phyloP scores from a whole-genome alignment of 441 rosid genomes.

The Adansonia rubrostipa region DNA sequence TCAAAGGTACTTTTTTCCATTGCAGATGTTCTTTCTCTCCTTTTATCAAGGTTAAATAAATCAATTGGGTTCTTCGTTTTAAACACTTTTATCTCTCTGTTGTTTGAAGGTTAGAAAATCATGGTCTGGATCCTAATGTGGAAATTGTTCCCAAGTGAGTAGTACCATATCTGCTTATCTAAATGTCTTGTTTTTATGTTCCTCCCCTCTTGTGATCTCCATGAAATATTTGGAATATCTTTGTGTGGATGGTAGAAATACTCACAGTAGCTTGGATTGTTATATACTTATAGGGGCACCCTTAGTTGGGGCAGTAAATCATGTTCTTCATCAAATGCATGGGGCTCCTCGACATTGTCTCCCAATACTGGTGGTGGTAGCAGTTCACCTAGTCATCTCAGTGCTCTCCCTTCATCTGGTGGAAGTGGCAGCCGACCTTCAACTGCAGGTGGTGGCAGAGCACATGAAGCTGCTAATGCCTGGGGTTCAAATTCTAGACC shows the following conservation, averaged over 20 bases:
- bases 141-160: conserved; percentile 99
- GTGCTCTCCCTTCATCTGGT: conserved; percentile 95
- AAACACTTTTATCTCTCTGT: conserved; percentile 31
- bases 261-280: conserved; percentile 11
- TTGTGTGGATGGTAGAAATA: conserved; percentile 7
- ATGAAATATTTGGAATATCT: conserved; percentile 7
- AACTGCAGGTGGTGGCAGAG: conserved; percentile 86
- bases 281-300: conserved; percentile 68
- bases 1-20: conserved; percentile 67
- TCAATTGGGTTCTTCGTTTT: conserved; percentile 17
- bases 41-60: conserved; percentile 1
- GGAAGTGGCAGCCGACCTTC: conserved; percentile 95
- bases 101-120: conserved; percentile 89
- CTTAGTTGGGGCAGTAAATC: conserved; percentile 94
- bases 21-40: background rate
- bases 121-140: conserved; percentile 92
- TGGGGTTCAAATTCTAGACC: conserved; percentile 93
- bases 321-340: conserved; percentile 78
- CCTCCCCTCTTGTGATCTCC: background rate
- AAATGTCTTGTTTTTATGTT: conserved; percentile 22
- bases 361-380: conserved; percentile 75
- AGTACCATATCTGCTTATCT: background rate
- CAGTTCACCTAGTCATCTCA: conserved; percentile 80
- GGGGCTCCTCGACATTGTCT: conserved; percentile 80
- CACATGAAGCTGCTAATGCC: conserved; percentile 62